These are phyloP conservation scores for Backusella westeae DNA, from an alignment of 192 early-diverging fungal species.

Conservation along the genomic window DNA sequence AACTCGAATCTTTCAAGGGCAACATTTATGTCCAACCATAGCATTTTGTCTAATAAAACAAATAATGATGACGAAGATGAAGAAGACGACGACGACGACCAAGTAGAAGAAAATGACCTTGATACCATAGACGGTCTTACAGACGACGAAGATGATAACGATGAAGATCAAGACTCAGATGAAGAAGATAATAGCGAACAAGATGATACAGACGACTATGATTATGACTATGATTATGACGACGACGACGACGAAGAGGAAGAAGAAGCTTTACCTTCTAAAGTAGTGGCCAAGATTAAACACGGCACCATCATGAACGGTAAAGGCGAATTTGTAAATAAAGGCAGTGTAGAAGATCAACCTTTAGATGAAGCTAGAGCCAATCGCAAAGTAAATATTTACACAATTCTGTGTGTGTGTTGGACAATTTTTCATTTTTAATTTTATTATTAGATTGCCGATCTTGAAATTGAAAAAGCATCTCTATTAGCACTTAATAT, in stretches of 20 bases:
- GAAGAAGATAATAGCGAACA: neutral
- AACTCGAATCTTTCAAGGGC: slow-evolving; percentile 16
- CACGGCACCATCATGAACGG: slow-evolving; percentile 35
- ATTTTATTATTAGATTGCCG: slow-evolving; percentile 19
- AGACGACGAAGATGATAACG: slow-evolving; percentile 4
- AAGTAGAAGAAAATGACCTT: slow-evolving; percentile 4
- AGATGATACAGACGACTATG: neutral
- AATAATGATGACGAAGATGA: neutral
- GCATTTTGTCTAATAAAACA: neutral
- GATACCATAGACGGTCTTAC: slow-evolving; percentile 22
- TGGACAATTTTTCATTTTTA: neutral
- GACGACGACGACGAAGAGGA: neutral
- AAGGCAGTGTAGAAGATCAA: neutral
- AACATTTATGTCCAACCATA: neutral
- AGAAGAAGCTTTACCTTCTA: neutral
- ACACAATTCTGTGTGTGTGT: neutral
- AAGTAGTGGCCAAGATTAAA: slow-evolving; percentile 32
- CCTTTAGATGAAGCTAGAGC: slow-evolving; percentile 19
- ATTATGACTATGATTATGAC: neutral
- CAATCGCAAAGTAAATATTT: slow-evolving; percentile 17
- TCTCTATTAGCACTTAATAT: slow-evolving; percentile 20
- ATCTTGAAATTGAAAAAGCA: slow-evolving; percentile 30
- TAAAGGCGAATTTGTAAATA: slow-evolving; percentile 26
- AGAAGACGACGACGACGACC: neutral
- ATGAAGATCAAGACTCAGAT: neutral